Base-by-base conservation (phyloP, 371 early-diverging fungal genomes). In the Paraphysoderma sedebokerense region DNA sequence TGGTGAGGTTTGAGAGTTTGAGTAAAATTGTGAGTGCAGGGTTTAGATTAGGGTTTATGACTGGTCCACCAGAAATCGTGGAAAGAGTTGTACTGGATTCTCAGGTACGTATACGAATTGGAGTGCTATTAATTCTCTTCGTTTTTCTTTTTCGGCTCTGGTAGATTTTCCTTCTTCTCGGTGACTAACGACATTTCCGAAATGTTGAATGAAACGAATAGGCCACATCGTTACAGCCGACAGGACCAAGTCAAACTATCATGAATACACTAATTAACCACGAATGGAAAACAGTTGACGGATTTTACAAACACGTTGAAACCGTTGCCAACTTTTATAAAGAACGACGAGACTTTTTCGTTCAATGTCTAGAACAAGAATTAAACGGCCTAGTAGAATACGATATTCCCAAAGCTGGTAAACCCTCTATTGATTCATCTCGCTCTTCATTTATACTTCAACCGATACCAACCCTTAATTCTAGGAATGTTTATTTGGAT, bases 401-500 rank as follows among this genome's bases (percentile, higher is more conserved):
- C 77, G 61, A 55, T 11, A 67, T 66, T 1, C 86, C 89, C 19
- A 56, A 64, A 42, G 81, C 81, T 11, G 79, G 77, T n/a, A n/a
- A n/a, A n/a, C n/a, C n/a, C 13, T 17, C 54, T 39, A 24, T 51
- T 20, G 44, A 24, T 13, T 52, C 26, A 30, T n/a, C 27, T 22
- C 13, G n/a, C 26, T 53, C n/a, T 53, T n/a, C 1, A 19, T 49
- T 24, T 22, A 17, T 22, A 24, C 39, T 22, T 49, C 29, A 46
- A 49, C 4, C 11, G 36, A 38, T 26, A 20, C 26, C 27, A 3
- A 17, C 22, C n/a, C n/a, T n/a, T n/a, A n/a, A n/a, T n/a, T n/a
- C n/a, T n/a, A n/a, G n/a, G n/a, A 36, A 88, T 88, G 87, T 88
- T 88, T 63, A 63, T 84, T 8, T 88, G 89, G 89, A 53, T 87